These are phyloP conservation scores for Podospora conica DNA, from an alignment of 495 filamentous ascomycete genomes.

Conservation along the genomic window DNA sequence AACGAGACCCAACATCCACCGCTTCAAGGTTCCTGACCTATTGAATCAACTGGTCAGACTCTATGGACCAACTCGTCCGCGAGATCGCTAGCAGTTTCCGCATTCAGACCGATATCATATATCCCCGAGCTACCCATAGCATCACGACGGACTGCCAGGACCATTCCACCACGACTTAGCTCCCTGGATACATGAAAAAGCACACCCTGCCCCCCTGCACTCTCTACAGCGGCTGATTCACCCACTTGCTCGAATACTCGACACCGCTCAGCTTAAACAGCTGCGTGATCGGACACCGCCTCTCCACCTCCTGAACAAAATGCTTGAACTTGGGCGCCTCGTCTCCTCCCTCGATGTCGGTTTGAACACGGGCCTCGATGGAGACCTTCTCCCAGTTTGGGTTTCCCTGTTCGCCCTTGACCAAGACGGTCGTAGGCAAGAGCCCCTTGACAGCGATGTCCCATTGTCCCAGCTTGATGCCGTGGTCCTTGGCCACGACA, in stretches of 20 bases:
- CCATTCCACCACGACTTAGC: too few relatives aligned
- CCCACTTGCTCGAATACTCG: constrained; percentile 20
- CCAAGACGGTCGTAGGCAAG: constrained; percentile 20
- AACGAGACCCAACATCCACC: too few relatives aligned
- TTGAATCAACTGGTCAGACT: too few relatives aligned
- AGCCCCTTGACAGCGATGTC: constrained; percentile 15
- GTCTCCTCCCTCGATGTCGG: constrained; percentile 11
- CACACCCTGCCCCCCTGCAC: too few relatives aligned
- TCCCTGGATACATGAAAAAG: too few relatives aligned
- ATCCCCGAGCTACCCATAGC: too few relatives aligned
- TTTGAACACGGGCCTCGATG: constrained; percentile 19
- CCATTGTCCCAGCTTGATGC: constrained; percentile 20
- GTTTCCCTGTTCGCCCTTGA: constrained; percentile 20
- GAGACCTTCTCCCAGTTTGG: constrained; percentile 21
- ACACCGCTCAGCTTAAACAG: constrained; percentile 24
- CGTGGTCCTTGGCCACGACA: constrained; percentile 20
- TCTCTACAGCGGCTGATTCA: constrained; percentile 20
- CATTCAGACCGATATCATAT: too few relatives aligned
- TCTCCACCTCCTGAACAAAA: constrained; percentile 21
- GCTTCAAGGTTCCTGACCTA: too few relatives aligned
- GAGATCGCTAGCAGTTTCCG: too few relatives aligned
- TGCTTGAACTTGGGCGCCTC: constrained; percentile 9
- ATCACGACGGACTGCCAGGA: too few relatives aligned
- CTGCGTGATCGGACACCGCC: constrained; percentile 24
- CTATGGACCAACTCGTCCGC: too few relatives aligned